Evolutionary conservation across 2,329 filamentous ascomycete species (phyloP).

Genomic region (Fusarium pininemorale): DNA sequence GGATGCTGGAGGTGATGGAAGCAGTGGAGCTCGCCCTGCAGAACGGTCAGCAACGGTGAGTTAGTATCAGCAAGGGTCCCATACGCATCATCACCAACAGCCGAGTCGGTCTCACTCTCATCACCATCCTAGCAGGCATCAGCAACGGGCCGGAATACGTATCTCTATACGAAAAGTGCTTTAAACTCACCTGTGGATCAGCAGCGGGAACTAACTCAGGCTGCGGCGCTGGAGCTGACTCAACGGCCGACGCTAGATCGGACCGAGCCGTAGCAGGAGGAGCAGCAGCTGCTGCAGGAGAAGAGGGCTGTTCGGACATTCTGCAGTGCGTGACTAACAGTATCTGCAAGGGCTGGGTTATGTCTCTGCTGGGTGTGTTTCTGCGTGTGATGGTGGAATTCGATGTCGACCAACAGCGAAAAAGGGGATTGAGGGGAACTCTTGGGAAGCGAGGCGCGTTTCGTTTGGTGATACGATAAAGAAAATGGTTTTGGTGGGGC

Average conservation of each 20-base stretch:
- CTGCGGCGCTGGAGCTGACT: slow-evolving; percentile 20
- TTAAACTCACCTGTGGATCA: slow-evolving; percentile 22
- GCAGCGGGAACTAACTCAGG: slow-evolving; percentile 29
- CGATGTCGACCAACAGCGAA: background rate
- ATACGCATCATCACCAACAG: slow-evolving; percentile 29
- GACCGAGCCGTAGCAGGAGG: slow-evolving; percentile 12
- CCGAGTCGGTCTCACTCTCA: slow-evolving; percentile 22
- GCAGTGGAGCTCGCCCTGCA: slow-evolving; percentile 37
- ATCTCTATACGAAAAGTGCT: background rate
- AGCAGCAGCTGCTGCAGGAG: background rate
- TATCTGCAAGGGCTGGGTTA: background rate
- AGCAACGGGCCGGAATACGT: background rate
- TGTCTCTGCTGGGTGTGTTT: background rate
- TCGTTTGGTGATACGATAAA: background rate
- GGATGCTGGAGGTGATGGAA: slow-evolving; percentile 35
- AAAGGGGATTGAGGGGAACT: background rate
- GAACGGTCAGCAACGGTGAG: background rate
- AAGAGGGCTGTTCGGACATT: slow-evolving; percentile 15
- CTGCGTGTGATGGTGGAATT: background rate
- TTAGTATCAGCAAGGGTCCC: background rate
- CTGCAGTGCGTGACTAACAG: background rate
- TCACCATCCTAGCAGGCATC: slow-evolving; percentile 13
- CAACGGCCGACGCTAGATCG: slow-evolving; percentile 18
- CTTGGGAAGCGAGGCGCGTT: background rate
- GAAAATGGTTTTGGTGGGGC: background rate